phyloP scores from a whole-genome alignment of 352 stramenopile species.

The Globisporangium nagaii region DNA sequence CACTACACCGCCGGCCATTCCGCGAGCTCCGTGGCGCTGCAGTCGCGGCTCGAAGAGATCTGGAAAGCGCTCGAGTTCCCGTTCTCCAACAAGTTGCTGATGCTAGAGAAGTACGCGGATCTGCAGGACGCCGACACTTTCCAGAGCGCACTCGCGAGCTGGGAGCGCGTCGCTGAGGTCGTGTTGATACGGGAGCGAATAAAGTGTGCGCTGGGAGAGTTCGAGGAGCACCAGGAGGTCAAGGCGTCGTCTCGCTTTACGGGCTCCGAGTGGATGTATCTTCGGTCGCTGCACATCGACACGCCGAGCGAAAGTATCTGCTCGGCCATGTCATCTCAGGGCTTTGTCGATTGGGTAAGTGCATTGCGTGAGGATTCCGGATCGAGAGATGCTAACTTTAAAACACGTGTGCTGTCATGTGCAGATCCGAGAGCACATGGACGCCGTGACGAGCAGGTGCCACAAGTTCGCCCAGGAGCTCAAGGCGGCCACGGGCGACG shows the following conservation, averaged over 20 bases:
- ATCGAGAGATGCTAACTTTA: not conserved
- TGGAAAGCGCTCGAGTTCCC: constrained; percentile 57
- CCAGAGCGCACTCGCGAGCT: constrained; percentile 29
- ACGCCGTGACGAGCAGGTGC: constrained; percentile 37
- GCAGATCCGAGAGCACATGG: constrained; percentile 37
- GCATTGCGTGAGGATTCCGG: not conserved
- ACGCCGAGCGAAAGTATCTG: constrained; percentile 8
- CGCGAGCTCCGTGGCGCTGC: constrained; percentile 38
- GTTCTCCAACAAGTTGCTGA: constrained; percentile 50
- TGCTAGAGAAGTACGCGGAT: constrained; percentile 59
- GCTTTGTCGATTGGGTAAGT: constrained; percentile 44
- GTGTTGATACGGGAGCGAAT: constrained; percentile 49
- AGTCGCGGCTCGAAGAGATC: constrained; percentile 48
- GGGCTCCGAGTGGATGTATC: constrained; percentile 27
- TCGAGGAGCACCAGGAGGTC: constrained; percentile 26
- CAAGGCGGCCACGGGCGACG: constrained; percentile 46
- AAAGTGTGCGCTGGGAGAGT: constrained; percentile 29
- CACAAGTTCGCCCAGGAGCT: constrained; percentile 31
- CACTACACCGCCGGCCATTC: constrained; percentile 16
- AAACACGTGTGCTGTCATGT: not conserved
- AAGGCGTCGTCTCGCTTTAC: constrained; percentile 24
- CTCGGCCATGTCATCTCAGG: not conserved
- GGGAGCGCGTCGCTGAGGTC: constrained; percentile 33
- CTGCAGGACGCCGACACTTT: constrained; percentile 43
- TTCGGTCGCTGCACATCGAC: constrained; percentile 32